These are phyloP conservation scores for Cordyceps militaris DNA, from an alignment of 2,329 filamentous ascomycete species.

Conservation along the genomic window DNA sequence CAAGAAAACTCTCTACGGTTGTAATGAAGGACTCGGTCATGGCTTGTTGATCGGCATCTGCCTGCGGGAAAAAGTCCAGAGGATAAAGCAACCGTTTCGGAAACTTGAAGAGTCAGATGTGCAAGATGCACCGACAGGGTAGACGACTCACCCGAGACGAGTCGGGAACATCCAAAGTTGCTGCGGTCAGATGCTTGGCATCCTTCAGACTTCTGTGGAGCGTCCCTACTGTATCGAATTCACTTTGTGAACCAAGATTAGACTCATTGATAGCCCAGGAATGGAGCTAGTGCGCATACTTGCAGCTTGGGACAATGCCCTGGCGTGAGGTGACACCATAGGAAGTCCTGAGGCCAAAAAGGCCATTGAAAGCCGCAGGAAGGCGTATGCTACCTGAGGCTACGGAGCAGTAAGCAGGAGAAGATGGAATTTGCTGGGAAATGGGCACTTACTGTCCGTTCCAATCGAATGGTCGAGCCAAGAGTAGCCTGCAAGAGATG, in stretches of 20 bases:
- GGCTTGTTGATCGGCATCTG: constrained; percentile 3
- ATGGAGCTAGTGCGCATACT: constrained; percentile 14
- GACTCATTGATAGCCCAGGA: not conserved
- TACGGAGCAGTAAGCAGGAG: not conserved
- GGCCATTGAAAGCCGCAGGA: constrained; percentile 1
- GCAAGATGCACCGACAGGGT: not conserved
- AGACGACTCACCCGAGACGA: not conserved
- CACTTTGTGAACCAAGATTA: constrained; percentile 1
- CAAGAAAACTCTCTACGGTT: constrained; percentile 1
- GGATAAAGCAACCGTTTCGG: constrained; percentile 2
- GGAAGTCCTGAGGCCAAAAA: not conserved
- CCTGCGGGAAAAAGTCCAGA: constrained; percentile 3
- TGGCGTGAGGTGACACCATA: not conserved
- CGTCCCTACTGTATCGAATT: constrained; percentile 4
- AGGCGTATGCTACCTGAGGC: constrained; percentile 6
- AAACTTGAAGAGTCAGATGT: constrained; percentile 2
- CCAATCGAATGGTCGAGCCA: constrained; percentile 23
- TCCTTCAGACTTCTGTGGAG: not conserved
- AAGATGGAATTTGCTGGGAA: constrained; percentile 11
- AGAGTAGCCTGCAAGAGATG: constrained; percentile 23
- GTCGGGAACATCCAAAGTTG: constrained; percentile 2
- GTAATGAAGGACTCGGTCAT: constrained; percentile 1
- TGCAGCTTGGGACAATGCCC: constrained; percentile 4
- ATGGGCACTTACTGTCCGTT: constrained; percentile 17
- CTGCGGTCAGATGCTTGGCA: not conserved